Percentiles rank a stretch among this genome's conserved stretches.
Evolutionary conservation across 495 filamentous ascomycete species (phyloP).

Genomic region (Penicillium taxi): DNA sequence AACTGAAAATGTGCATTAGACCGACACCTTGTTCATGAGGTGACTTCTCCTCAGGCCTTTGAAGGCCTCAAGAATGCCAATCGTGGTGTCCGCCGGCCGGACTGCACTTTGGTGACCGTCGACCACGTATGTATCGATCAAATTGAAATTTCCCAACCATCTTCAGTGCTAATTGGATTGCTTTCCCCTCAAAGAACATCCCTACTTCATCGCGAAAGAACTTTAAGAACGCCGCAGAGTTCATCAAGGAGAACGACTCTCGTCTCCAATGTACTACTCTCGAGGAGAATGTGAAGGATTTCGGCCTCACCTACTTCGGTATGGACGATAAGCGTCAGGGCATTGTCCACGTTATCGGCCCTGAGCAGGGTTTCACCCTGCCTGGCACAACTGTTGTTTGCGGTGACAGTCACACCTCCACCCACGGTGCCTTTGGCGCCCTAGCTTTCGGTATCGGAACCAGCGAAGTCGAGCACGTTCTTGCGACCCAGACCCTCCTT

Average conservation of each 20-base stretch:
- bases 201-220: conserved; percentile 82
- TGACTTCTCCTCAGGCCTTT: conserved; percentile 97
- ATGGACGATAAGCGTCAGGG: conserved; percentile 94
- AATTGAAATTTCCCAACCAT: neutral
- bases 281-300: conserved; percentile 94
- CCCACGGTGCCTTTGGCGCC: conserved; percentile 92
- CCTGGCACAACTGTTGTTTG: conserved; percentile 96
- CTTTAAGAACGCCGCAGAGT: conserved; percentile 74
- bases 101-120: conserved; percentile 93
- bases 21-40: conserved; percentile 94
- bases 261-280: conserved; percentile 89
- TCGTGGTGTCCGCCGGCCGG: conserved; percentile 80
- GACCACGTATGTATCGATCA: conserved; percentile 68
- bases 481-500: conserved; percentile 92
- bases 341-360: conserved; percentile 98
- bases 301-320: conserved; percentile 94
- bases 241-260: conserved; percentile 91
- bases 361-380: conserved; percentile 97
- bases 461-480: conserved; percentile 95
- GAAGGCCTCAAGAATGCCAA: conserved; percentile 85
- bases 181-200: conserved; percentile 57
- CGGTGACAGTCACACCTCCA: conserved; percentile 95
- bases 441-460: conserved; percentile 97
- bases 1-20: conserved; percentile 36
- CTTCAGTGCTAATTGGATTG: neutral